Base-by-base conservation (phyloP, 441 rosid species). In the Capsella rubella region DNA sequence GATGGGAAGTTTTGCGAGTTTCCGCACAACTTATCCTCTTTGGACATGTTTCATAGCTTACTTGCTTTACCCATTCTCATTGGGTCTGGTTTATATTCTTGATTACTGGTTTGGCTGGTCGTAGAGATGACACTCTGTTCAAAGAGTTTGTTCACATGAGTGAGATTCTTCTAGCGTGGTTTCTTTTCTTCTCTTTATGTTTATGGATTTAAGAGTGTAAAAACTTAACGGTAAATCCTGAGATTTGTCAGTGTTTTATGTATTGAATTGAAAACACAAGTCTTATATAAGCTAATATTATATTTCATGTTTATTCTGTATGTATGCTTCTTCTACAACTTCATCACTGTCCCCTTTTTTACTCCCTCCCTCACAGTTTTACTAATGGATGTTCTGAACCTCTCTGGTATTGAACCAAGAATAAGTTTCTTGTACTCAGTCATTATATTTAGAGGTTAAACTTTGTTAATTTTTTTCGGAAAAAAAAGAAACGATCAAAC, bases 101-200 rank as follows among this genome's bases (percentile, higher is more conserved):
- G 97, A 95, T 73, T 92, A 87, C 71, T 76, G 84, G 39, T 69
- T 86, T 8, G 94, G 96, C 60, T 89, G 97, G 96, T 88, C 95
- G 7, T 89, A 92, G 79, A 77, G 32, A 62, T 40, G 37, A 34
- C 37, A 8, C 25, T 42, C 16, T 40, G 47, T 29, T 31, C 28
- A 13, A 40, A 51, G 18, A 39, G 73, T 32, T 69, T 40, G 42
- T 43, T 37, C 64, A 34, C 51, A 75, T 69, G 52, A 75, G 64
- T 27, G 52, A 40, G 61, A 43, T 42, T 62, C 51, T 40, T 42
- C 34, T 37, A 5, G 55, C 59, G 58, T 67, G 64, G 64, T 60
- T 68, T 32, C 68, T 6, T 43, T 40, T 32, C 3, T 61, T 28
- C 28, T 55, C 29, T 62, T 10, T 34, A 51, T 21, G 28, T 9